Evolutionary conservation across 495 filamentous ascomycete species (phyloP), one percentile per base, ranked within the genome.

Genomic region (Eremomyces bilateralis): DNA sequence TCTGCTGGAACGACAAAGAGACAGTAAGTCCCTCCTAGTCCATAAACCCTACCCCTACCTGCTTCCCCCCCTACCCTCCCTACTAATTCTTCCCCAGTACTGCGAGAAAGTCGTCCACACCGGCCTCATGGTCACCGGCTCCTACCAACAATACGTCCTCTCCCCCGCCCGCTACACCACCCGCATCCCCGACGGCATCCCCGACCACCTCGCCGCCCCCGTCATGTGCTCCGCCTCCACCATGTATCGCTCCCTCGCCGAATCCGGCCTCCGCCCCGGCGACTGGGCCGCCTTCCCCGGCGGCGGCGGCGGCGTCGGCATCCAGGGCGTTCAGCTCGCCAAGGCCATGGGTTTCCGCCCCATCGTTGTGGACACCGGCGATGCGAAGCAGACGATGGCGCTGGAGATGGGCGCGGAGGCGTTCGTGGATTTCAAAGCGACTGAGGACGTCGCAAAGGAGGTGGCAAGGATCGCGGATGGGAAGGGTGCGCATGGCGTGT

Each of bases 331-430:
- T 31, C 51, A 54, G 49, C 33, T 56, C 2, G 53, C 53, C 3
- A 54, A 53, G 18, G 62, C 60, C 2, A 65, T 68, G 60, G 64
- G 63, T 0, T 57, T 66, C 52, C 52, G 61, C 3, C 59, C 61
- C 0, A 58, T 68, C n/a, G 64, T 61, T 6, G 52, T 66, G 4
- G 63, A 67, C 33, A 55, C 49, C 0, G 63, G 62, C 0, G 45
- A 38, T 1, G 42, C 43, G 0, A 67, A 66, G 40, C 47, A 48
- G 22, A 42, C 46, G 8, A 42, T 67, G 3, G 46, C 53, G 0
- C 13, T 58, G 22, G 47, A 55, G 35, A 59, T 66, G 53, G 62
- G 63, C 5, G 62, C 63, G 11, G 63, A 67, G 27, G 54, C 52
- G 0, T 67, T 66, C 39, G 50, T 67, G 1, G 62, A 66, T 43